Conservation (phyloP, 805 yeast species). For the Yarrowia alimentaria region DNA sequence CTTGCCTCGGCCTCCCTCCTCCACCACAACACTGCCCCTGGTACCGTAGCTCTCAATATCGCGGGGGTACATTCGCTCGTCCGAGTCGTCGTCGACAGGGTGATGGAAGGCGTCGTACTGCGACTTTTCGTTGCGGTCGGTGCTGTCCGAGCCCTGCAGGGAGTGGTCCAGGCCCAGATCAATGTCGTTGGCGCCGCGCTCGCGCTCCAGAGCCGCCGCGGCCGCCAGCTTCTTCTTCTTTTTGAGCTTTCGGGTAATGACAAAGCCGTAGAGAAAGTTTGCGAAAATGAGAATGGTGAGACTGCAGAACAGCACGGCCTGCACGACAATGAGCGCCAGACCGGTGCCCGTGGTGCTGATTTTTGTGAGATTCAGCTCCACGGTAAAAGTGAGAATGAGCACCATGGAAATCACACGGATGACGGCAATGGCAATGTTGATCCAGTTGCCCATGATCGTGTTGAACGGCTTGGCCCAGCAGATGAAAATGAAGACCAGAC, state of each 20-base stretch:
- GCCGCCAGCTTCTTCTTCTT: slow-evolving; percentile 20
- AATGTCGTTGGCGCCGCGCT: slow-evolving; percentile 9
- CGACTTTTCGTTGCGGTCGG: slow-evolving; percentile 1
- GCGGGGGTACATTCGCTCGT: slow-evolving; percentile 8
- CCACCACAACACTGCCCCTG: too few species aligned
- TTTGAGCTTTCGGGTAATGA: slow-evolving; percentile 10
- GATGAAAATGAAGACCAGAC: slow-evolving; percentile 32
- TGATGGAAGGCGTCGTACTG: slow-evolving; percentile 11
- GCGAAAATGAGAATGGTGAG: slow-evolving; percentile 35
- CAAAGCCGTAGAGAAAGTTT: slow-evolving; percentile 22
- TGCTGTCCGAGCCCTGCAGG: slow-evolving; percentile 1
- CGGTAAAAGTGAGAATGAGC: slow-evolving; percentile 38
- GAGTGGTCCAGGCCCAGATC: slow-evolving; percentile 12
- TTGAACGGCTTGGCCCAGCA: slow-evolving; percentile 37
- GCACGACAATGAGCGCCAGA: slow-evolving; percentile 37
- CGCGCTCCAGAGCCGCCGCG: slow-evolving; percentile 19
- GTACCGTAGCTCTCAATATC: slow-evolving; percentile 15
- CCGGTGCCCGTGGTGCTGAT: slow-evolving; percentile 39
- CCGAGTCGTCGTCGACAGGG: neutral
- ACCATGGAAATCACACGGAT: slow-evolving; percentile 37
- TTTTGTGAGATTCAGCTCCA: slow-evolving; percentile 35
- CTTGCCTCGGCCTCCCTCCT: too few species aligned
- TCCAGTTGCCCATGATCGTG: slow-evolving; percentile 37
- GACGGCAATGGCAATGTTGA: slow-evolving; percentile 36
- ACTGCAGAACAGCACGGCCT: slow-evolving; percentile 36